Evolutionary conservation across 495 filamentous ascomycete species (phyloP).

Genomic region (Neurospora terricola): DNA sequence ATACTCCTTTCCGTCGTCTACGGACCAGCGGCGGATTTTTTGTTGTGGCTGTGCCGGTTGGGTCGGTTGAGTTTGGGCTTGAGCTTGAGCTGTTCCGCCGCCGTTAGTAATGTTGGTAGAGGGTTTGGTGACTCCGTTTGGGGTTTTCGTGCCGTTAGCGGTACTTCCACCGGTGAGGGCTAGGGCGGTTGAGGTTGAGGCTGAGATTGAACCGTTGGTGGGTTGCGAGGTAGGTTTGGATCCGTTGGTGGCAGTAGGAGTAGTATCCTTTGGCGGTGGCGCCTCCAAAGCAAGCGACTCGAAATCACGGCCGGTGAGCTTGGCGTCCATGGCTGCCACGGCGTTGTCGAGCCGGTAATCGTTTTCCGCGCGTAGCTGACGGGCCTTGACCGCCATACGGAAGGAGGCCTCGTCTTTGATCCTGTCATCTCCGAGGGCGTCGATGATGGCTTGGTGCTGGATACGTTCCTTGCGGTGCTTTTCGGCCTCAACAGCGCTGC

Average conservation of each 20-base stretch:
- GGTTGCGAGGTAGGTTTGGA: background rate
- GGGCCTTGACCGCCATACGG: slow-evolving; percentile 47
- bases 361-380: slow-evolving; percentile 44
- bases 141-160: background rate
- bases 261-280: background rate
- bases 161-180: slow-evolving; percentile 7
- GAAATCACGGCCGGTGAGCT: background rate
- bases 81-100: background rate
- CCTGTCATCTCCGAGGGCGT: slow-evolving; percentile 53
- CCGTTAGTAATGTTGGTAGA: background rate
- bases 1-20: slow-evolving; percentile 57
- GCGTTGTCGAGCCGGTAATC: slow-evolving; percentile 31
- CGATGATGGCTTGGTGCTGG: slow-evolving; percentile 53
- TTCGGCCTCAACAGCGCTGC: slow-evolving; percentile 29
- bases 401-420: slow-evolving; percentile 56
- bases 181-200: background rate
- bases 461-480: slow-evolving; percentile 43
- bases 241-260: slow-evolving; percentile 13
- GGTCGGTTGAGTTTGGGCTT: background rate
- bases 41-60: background rate
- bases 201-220: background rate
- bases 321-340: slow-evolving; percentile 11
- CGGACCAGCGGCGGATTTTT: slow-evolving; percentile 40
- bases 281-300: background rate
- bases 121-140: background rate